A percentile compares a stretch with the other conserved stretches of the same genome.
phyloP scores from a whole-genome alignment of 768 basidiomycete genomes.

The Mycena crocata region DNA sequence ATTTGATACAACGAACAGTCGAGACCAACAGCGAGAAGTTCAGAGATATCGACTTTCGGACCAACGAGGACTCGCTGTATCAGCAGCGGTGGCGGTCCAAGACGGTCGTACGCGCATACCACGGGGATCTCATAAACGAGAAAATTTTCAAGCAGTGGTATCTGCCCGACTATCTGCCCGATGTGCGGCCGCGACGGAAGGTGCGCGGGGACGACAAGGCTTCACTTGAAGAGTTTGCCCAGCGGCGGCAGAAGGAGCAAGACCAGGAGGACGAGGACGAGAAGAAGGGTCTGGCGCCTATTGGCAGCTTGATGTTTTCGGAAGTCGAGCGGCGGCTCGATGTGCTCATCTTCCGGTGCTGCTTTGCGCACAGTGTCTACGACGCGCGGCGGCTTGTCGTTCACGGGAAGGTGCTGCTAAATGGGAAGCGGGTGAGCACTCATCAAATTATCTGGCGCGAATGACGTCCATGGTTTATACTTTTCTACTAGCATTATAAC shows the following conservation, averaged over 20 bases:
- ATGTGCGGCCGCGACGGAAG: slow-evolving; percentile 75
- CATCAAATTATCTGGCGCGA: neutral
- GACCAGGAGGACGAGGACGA: slow-evolving; percentile 63
- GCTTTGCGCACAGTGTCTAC: slow-evolving; percentile 90
- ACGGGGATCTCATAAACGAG: slow-evolving; percentile 94
- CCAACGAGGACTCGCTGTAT: slow-evolving; percentile 74
- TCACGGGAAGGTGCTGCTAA: slow-evolving; percentile 88
- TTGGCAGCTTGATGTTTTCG: slow-evolving; percentile 94
- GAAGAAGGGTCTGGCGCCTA: slow-evolving; percentile 80
- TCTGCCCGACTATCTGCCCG: slow-evolving; percentile 86
- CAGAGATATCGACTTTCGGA: slow-evolving; percentile 69
- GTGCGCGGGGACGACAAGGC: slow-evolving; percentile 58
- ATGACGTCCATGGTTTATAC: slow-evolving; percentile 5
- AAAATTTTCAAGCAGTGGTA: slow-evolving; percentile 96
- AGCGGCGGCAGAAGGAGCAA: slow-evolving; percentile 61
- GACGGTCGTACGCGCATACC: slow-evolving; percentile 90
- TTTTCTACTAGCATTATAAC: slow-evolving; percentile 71
- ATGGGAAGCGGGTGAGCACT: slow-evolving; percentile 84
- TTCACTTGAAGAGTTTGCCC: slow-evolving; percentile 68
- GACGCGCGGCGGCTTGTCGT: slow-evolving; percentile 89
- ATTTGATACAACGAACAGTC: slow-evolving; percentile 83
- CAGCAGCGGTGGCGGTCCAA: slow-evolving; percentile 94
- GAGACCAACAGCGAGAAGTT: slow-evolving; percentile 50
- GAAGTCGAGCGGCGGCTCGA: slow-evolving; percentile 97
- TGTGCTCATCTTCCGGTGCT: slow-evolving; percentile 89